Base-by-base conservation (phyloP, 169 alveolate genomes). In the Plasmodium reichenowi region DNA sequence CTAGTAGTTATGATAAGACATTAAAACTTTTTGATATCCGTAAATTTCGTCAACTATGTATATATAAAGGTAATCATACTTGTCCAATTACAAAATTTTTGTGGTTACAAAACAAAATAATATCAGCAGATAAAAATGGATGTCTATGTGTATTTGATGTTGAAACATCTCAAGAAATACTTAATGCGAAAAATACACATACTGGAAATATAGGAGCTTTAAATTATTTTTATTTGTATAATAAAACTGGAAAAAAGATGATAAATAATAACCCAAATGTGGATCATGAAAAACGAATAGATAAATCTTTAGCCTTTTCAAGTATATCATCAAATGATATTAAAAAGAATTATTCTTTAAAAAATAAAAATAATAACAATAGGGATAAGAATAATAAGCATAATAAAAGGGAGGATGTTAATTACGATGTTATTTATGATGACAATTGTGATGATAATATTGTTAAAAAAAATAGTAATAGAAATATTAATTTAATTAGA, bases 1-100 rank as follows among this genome's bases (percentile, higher is more conserved):
- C 92, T 52, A 86, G 92, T 45, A 86, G 92, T 86, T 86, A 86
- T 73, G 92, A 86, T 72, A 86, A 86, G 50, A 86, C 92, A 48
- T 71, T 86, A 86, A 86, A 86, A 72, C 70, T 86, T 22, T 86
- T 86, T 56, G 92, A 86, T 32, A 64, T 86, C 20, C 71, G 72
- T 54, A 86, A 86, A 60, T 64, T 86, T 26, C 67, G 60, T 8
- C 72, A 86, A 66, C 68, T 71, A 59, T 45, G 74, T 26, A 71
- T 43, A 29, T 86, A 71, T 38, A 73, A 72, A 60, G 92, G 92
- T 47, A 86, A 70, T 24, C 92, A 86, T 73, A 45, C 56, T 50
- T 62, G 48, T 32, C 92, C 92, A 64, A 72, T 86, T 71, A 86
- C 92, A 13, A 70, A 72, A 71, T 86, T 86, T 86, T 72, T 86